Evolutionary conservation across 2,329 filamentous ascomycete genomes (phyloP).

Genomic region (Anthostomella pinea): DNA sequence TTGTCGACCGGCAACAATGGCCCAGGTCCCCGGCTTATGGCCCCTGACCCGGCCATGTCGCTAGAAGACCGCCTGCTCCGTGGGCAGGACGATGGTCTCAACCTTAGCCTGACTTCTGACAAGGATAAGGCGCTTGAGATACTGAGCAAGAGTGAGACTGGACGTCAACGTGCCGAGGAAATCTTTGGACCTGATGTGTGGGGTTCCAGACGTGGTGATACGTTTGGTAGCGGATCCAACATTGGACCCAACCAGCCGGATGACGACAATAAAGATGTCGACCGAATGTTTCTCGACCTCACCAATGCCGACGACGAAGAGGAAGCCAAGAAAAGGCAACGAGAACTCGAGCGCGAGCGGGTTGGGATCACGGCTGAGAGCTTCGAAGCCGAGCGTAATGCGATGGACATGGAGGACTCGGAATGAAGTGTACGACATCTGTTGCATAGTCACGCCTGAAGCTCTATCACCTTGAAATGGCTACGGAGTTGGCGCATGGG

Average conservation of each 20-base stretch:
- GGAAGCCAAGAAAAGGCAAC: slow-evolving; percentile 37
- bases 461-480: no score
- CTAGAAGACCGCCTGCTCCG: slow-evolving; percentile 51
- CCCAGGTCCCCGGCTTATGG: slow-evolving; percentile 41
- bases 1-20: slow-evolving; percentile 33
- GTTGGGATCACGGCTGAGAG: slow-evolving; percentile 33
- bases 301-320: slow-evolving; percentile 49
- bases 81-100: slow-evolving; percentile 44
- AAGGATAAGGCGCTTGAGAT: slow-evolving; percentile 53
- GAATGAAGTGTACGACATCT: no score
- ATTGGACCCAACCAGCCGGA: slow-evolving; percentile 35
- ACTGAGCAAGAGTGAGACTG: slow-evolving; percentile 47
- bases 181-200: slow-evolving; percentile 52
- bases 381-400: slow-evolving; percentile 33
- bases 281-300: slow-evolving; percentile 56
- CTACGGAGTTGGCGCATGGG: no score
- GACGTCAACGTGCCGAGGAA: slow-evolving; percentile 48
- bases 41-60: slow-evolving; percentile 39
- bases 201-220: slow-evolving; percentile 32
- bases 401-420: slow-evolving; percentile 35
- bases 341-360: slow-evolving; percentile 32
- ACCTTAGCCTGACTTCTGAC: slow-evolving; percentile 43
- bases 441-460: no score
- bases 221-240: slow-evolving; percentile 17
- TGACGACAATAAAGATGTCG: slow-evolving; percentile 46